Conservation (phyloP, 768 basidiomycete species). For the Suillus lakei region DNA sequence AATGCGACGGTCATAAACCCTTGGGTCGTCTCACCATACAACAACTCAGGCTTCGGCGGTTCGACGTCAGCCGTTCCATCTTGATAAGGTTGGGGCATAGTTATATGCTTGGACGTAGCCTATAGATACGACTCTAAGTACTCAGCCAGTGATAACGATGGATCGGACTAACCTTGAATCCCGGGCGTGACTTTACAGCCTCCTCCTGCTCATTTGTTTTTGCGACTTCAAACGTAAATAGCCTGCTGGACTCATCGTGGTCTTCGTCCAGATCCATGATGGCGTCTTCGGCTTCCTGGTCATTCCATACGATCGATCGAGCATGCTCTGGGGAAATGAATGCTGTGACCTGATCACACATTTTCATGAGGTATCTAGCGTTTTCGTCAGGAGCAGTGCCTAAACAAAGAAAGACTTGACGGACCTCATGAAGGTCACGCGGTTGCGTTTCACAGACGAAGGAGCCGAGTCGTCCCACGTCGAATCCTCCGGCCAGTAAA, state of each 20-base stretch:
- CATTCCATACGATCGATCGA: constrained; percentile 47
- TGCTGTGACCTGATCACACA: constrained; percentile 58
- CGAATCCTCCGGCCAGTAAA: constrained; percentile 66
- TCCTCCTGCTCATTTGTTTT: constrained; percentile 65
- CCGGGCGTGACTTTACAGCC: constrained; percentile 44
- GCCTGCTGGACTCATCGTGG: constrained; percentile 47
- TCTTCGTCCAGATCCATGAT: constrained; percentile 34
- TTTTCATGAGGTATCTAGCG: constrained; percentile 60
- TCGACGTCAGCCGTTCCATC: constrained; percentile 15
- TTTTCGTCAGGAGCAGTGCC: not conserved
- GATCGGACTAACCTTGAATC: constrained; percentile 46
- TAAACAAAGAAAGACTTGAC: constrained; percentile 3
- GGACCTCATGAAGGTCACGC: constrained; percentile 67
- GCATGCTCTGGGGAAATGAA: constrained; percentile 57
- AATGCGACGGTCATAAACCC: constrained; percentile 42
- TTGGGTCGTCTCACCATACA: constrained; percentile 46
- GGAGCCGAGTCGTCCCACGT: constrained; percentile 60
- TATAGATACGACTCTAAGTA: constrained; percentile 2
- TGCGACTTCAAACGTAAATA: constrained; percentile 57
- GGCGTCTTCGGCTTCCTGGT: constrained; percentile 32
- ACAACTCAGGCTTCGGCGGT: constrained; percentile 30
- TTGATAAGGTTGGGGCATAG: constrained; percentile 8
- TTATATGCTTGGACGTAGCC: constrained; percentile 21
- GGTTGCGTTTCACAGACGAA: constrained; percentile 52
- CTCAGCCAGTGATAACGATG: not conserved